Evolutionary conservation across 306 rosid species (phyloP), one percentile per base, ranked within the genome.

Genomic region (Lathyrus aphaca): DNA sequence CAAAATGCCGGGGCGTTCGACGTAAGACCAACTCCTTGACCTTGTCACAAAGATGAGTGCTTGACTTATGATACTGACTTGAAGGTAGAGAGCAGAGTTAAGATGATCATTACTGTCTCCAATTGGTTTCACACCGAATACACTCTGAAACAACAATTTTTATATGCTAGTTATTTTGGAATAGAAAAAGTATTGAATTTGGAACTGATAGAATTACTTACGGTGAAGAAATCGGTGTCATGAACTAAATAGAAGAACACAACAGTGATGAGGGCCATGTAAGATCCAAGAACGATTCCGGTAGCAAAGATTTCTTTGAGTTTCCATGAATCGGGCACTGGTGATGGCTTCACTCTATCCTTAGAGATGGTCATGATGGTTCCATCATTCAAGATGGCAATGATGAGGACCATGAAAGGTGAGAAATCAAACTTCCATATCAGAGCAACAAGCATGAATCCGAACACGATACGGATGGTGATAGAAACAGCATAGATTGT

Each of bases 341-440:
- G 98, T n/a, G 98, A 92, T 40, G 98, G 98, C 70, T 77, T 89
- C 68, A 92, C 98, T 43, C 91, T 89, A 4, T 92, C 98, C 89
- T 89, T 86, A 9, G 98, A 92, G 73, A 92, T 92, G 68, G 98
- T 92, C 98, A 92, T 92, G 82, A 92, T 89, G 81, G 98, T 92
- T 45, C 97, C 97, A 5, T 92, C 96, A 10, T 92, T 92, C 75
- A 92, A 78, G 67, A 92, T 71, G 71, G 97, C 97, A 35, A 92
- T 89, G 73, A 92, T 81, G 29, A 92, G 68, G 61, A 92, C 96
- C 96, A 92, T 89, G 86, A 92, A 92, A 9, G 97, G 97, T 2
- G 97, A 81, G 82, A 89, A 92, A 69, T 92, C 97, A 19, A 89
- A 92, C 77, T 87, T 79, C 97, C 96, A 92, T 6, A 92, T 89